phyloP scores from a whole-genome alignment of 2,329 filamentous ascomycete genomes.

The Apiospora malaysiana region DNA sequence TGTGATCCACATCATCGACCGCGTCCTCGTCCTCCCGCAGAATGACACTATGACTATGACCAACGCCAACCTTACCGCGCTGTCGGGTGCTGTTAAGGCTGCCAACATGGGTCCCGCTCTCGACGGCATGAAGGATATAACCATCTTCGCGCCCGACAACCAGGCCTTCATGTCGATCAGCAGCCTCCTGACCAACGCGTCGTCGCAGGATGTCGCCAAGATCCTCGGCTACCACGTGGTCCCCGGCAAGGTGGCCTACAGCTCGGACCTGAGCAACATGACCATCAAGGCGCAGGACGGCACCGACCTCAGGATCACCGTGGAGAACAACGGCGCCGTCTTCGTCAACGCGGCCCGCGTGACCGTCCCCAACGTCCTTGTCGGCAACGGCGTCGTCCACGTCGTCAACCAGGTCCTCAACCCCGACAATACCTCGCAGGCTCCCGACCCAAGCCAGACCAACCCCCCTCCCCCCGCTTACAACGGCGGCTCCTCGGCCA shows the following conservation, averaged over 20 bases:
- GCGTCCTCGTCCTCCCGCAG: constrained; percentile 52
- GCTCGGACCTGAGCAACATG: constrained; percentile 40
- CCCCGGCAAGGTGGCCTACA: constrained; percentile 60
- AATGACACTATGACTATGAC: constrained; percentile 48
- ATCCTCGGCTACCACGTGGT: constrained; percentile 72
- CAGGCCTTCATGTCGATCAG: constrained; percentile 64
- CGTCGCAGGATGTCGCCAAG: constrained; percentile 50
- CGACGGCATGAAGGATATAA: constrained; percentile 53
- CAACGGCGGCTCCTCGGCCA: constrained; percentile 54
- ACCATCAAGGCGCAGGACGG: constrained; percentile 50
- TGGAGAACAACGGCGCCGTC: constrained; percentile 44
- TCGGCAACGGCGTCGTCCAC: constrained; percentile 63
- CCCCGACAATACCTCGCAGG: constrained; percentile 52
- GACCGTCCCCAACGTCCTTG: constrained; percentile 53
- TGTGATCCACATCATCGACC: constrained; percentile 59
- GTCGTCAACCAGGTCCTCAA: constrained; percentile 66
- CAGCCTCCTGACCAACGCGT: constrained; percentile 54
- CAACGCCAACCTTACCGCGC: constrained; percentile 50
- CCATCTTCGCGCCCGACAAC: constrained; percentile 69
- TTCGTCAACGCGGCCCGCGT: constrained; percentile 59
- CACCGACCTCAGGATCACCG: constrained; percentile 51
- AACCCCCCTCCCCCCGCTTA: constrained; percentile 58
- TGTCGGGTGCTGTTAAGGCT: constrained; percentile 51
- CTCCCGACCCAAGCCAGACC: constrained; percentile 48
- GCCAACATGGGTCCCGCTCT: constrained; percentile 50